phyloP scores from a whole-genome alignment of 2,329 filamentous ascomycete genomes.

The Aspergillus hiratsukae region DNA sequence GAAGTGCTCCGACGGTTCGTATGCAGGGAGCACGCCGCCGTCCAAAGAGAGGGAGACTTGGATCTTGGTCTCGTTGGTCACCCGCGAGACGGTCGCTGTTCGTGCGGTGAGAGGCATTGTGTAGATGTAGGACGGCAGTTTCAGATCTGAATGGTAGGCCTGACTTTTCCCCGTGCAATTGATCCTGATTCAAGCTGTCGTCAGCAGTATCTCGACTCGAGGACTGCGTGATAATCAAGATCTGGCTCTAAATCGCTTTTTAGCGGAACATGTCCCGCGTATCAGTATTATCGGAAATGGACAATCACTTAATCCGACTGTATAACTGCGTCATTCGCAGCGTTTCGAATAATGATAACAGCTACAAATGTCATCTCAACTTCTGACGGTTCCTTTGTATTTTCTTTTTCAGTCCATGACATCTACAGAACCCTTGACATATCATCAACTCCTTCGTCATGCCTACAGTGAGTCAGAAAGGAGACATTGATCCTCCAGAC shows the following conservation, averaged over 20 bases:
- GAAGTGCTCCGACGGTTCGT: conserved; percentile 47
- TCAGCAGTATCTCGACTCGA: neutral
- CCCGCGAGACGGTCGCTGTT: conserved; percentile 73
- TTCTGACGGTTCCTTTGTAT: neutral
- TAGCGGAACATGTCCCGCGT: neutral
- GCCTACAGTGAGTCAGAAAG: conserved; percentile 21
- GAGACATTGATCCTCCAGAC: conserved; percentile 38
- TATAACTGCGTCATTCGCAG: neutral
- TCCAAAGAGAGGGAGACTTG: conserved; percentile 89
- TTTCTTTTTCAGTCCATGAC: neutral
- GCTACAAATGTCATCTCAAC: neutral
- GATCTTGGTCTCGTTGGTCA: conserved; percentile 98
- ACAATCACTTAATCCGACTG: neutral
- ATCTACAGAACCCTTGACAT: neutral
- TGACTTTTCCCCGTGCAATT: neutral
- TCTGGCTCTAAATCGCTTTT: neutral
- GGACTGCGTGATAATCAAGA: neutral
- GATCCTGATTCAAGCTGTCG: neutral
- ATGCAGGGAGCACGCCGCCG: conserved; percentile 61
- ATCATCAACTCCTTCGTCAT: conserved; percentile 27
- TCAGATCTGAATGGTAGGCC: neutral
- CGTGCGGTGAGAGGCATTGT: conserved; percentile 51
- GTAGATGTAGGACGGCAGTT: neutral
- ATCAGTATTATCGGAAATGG: neutral
- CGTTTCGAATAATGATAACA: neutral